phyloP scores from a whole-genome alignment of 23 red algal species.

The Cyanidioschyzon merolae region DNA sequence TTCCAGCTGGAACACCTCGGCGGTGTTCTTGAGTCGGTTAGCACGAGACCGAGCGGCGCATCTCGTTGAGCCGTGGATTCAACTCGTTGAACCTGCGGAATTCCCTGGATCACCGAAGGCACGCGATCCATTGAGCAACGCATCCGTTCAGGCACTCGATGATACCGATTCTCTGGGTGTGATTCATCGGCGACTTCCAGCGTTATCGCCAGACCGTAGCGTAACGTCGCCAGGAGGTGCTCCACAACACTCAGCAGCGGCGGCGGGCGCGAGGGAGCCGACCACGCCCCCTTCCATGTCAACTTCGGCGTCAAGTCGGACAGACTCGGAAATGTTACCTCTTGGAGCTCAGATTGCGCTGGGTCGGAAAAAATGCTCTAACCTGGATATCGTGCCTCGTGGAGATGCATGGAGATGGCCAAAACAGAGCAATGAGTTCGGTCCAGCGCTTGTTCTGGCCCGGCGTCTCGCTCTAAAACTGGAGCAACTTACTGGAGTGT shows the following conservation, averaged over 20 bases:
- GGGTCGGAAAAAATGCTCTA: not conserved
- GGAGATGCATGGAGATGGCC: not conserved
- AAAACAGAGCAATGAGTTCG: constrained; percentile 4
- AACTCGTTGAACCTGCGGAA: not conserved
- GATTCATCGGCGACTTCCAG: not conserved
- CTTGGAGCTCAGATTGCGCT: not conserved
- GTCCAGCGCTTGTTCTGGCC: not conserved
- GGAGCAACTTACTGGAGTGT: not conserved
- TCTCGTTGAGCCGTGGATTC: not conserved
- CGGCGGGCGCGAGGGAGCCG: not conserved
- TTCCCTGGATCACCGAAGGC: not conserved
- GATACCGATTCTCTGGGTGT: not conserved
- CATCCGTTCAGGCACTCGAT: not conserved
- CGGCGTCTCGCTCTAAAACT: not conserved
- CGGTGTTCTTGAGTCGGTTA: not conserved
- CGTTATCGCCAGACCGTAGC: not conserved
- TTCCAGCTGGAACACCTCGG: not conserved
- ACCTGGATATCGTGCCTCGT: constrained; percentile 8
- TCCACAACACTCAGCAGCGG: not conserved
- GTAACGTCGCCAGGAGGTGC: not conserved
- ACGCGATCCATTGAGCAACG: not conserved
- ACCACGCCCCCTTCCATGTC: not conserved
- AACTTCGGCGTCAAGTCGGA: not conserved
- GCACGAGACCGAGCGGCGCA: not conserved
- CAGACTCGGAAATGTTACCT: not conserved